Evolutionary conservation across 306 rosid species (phyloP), one percentile per base, ranked within the genome.

Genomic region (Astragalus glycyphyllos): DNA sequence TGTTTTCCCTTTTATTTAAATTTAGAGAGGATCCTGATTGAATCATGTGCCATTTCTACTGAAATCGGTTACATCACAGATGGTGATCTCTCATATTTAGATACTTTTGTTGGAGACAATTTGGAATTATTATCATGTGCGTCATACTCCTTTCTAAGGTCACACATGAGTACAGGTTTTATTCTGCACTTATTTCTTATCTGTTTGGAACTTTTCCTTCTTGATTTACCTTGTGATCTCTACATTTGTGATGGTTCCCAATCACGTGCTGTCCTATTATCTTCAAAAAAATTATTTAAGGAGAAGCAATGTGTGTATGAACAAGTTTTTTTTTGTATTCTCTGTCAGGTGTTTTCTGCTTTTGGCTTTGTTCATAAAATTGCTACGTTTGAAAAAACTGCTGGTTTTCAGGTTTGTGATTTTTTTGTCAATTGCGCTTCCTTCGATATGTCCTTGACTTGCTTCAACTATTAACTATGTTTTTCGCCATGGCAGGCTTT

Each of bases 381-480:
- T 65, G 97, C 97, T 35, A 91, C 97, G 8, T 90, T 90, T 58
- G 97, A 92, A 80, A 92, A 92, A 86, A 91, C 96, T 20, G 97
- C 97, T 8, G 97, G 97, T 63, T 92, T 92, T 62, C 97, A 89
- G 96, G 97, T 92, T 48, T 55, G 84, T 48, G n/a, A 50, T 44
- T 80, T 65, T 20, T 12, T 55, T 68, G 65, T 71, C 54, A 26
- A 67, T 35, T 56, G 61, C 71, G 11, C 23, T 69, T 67, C 32
- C 61, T 58, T 16, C 40, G 40, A 66, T 23, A 1, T 61, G 26
- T 46, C 59, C 51, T 34, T 48, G 16, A 58, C 46, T 45, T 55
- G 23, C 23, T 51, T 57, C 15, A 1, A 64, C 20, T 58, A 55
- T 76, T 50, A 66, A 63, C 65, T 8, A 12, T 66, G 53, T 60